Evolutionary conservation across 1,284 basidiomycete species (phyloP), one percentile per base, ranked within the genome.

Genomic region (Hymenochaete sp.): DNA sequence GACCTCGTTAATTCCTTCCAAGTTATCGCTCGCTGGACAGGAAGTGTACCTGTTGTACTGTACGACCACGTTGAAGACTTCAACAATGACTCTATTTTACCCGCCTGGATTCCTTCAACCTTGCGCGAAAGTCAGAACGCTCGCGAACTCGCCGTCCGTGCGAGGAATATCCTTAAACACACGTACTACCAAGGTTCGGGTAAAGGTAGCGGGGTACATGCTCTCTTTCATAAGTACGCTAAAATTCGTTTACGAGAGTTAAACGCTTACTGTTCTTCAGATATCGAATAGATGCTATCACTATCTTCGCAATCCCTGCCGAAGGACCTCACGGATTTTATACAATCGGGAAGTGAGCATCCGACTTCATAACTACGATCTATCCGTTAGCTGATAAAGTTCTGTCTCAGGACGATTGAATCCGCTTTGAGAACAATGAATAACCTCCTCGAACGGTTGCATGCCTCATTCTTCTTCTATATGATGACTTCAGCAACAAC

Each of bases 391-490:
- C 6, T 4, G 18, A 4, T 25, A 14, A 44, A 18, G 36, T 32
- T 19, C n/a, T 18, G 7, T 26, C 38, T 13, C 52, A 90, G 87
- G 35, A 72, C 82, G 32, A 59, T 93, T 33, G 93, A 97, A 64
- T 91, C 88, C 1, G 82, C 85, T 9, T 67, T 95, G 27, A 77
- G 93, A 46, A 89, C 91, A 7, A 78, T 82, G 59, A 96, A 95
- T 64, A 97, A 97, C 59, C 73, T 96, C 5, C 73, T 96, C 9
- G 93, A 97, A 59, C 79, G 93, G 10, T 77, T 97, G 18, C 93
- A 97, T 61, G 92, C 93, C 3, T 93, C 90, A 1, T 93, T 93
- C 65, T 95, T 96, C 68, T 92, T 97, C 66, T 97, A 93, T 65
- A 72, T 97, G 49, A 67, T 93, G 49, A 78, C 85, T 3, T 72